phyloP scores from a whole-genome alignment of 1,284 basidiomycete species.

The Pholiota adiposa region DNA sequence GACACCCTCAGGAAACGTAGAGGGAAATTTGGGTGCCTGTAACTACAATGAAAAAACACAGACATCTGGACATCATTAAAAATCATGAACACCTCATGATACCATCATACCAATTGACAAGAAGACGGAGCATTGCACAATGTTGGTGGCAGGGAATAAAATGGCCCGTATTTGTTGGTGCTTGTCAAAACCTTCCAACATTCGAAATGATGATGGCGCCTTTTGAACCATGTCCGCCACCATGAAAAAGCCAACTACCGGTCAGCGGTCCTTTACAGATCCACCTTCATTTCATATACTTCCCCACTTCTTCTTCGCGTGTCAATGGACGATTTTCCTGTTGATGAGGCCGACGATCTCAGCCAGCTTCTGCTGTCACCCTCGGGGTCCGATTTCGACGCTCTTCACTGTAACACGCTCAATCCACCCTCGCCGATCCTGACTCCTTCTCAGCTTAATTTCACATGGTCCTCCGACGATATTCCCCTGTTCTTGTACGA shows the following conservation, averaged over 20 bases:
- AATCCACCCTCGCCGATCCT: slow-evolving; percentile 53
- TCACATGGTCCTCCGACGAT: slow-evolving; percentile 50
- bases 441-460: slow-evolving; percentile 41
- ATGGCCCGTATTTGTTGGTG: not conserved
- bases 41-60: too few species aligned
- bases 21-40: too few species aligned
- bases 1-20: too few species aligned
- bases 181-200: not conserved
- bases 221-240: not conserved
- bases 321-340: slow-evolving; percentile 21
- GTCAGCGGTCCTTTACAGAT: not conserved
- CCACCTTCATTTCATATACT: not conserved
- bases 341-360: slow-evolving; percentile 18
- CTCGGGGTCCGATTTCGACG: slow-evolving; percentile 45
- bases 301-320: not conserved
- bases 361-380: slow-evolving; percentile 29
- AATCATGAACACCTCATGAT: too few species aligned
- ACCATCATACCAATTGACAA: too few species aligned
- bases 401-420: slow-evolving; percentile 30
- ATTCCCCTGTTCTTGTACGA: slow-evolving; percentile 60
- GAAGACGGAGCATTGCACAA: too few species aligned
- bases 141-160: too few species aligned
- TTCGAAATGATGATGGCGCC: not conserved
- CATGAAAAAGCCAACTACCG: not conserved
- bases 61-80: too few species aligned